Evolutionary conservation across 108 stramenopile genomes (phyloP).

Genomic region (Schizochytrium sp.): DNA sequence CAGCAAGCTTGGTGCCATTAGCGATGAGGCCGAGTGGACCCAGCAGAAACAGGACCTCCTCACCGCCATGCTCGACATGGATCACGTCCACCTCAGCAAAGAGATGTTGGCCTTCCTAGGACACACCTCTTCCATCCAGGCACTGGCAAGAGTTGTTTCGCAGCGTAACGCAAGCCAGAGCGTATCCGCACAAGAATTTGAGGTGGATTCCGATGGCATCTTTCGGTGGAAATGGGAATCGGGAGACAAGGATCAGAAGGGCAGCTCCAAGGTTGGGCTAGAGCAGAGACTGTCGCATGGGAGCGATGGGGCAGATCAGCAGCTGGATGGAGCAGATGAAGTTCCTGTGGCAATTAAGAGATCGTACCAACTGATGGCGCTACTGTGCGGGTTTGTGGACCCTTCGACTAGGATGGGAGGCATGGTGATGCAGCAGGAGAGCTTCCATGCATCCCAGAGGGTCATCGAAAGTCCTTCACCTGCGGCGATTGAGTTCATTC

Average conservation of each 20-base stretch:
- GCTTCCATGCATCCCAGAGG: constrained; percentile 47
- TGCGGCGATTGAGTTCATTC: constrained; percentile 13
- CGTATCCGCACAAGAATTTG: constrained; percentile 26
- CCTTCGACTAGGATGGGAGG: constrained; percentile 30
- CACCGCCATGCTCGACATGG: constrained; percentile 3
- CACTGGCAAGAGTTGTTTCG: not conserved
- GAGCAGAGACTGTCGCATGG: constrained; percentile 1
- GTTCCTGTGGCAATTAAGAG: constrained; percentile 2
- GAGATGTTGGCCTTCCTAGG: constrained; percentile 31
- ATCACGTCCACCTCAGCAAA: constrained; percentile 5
- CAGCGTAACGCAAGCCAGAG: constrained; percentile 7
- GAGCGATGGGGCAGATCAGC: not conserved
- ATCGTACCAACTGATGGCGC: constrained; percentile 36
- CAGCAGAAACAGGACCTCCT: constrained; percentile 20
- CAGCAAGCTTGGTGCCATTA: not conserved
- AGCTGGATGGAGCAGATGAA: not conserved
- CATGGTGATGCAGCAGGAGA: constrained; percentile 1
- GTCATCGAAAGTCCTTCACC: not conserved
- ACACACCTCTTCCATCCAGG: constrained; percentile 17
- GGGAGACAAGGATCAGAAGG: not conserved
- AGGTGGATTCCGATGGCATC: constrained; percentile 25
- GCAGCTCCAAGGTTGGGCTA: not conserved
- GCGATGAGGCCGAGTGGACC: constrained; percentile 26
- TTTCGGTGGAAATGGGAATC: constrained; percentile 24
- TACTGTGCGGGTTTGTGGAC: constrained; percentile 14